Evolutionary conservation across 805 yeast genomes (phyloP), one percentile per base, ranked within the genome.

Genomic region (Nadsonia fulvescens): DNA sequence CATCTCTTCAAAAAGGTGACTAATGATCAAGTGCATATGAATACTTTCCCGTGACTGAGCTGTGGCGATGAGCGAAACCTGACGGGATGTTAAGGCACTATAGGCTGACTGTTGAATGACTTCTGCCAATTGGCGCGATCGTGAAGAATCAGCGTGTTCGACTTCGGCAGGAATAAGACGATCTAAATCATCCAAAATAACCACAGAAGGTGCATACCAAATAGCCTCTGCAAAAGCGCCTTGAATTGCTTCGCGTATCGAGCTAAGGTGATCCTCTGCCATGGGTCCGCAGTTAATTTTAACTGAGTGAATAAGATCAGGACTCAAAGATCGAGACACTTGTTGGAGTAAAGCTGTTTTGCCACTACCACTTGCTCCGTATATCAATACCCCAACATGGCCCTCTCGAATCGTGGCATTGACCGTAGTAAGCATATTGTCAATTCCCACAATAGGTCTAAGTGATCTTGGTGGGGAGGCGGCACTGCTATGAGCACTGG

Each of bases 351-450:
- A 33, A 2, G 67, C 48, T 0, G 89, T 54, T 44, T 86, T 86
- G 1, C 96, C 96, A 33, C 79, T 63, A 0, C 94, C 95, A 1
- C 77, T 54, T 12, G 70, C 50, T 0, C 95, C 96, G 37, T 68
- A 61, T 0, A 83, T 40, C 28, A 81, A 49, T 1, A 69, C 53
- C 2, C 86, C 78, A 5, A 59, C 44, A 26, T 56, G 58, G 5
- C 62, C 63, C 20, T 59, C 46, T 5, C 54, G 40, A 3, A 70
- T 38, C 0, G 59, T 43, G 5, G 54, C 55, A 5, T 49, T 36
- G 7, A 69, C 38, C 4, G 52, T 49, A 1, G 43, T 47, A 7
- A 71, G 37, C 5, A 56, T 39, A 3, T 47, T 38, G 15, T 68
- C 71, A 23, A 70, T 55, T 0, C 89, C 93, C 20, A 75, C 64